These are phyloP conservation scores for Taphrina flavorubra DNA, from an alignment of 1,139 yeast genomes.

Conservation along the genomic window DNA sequence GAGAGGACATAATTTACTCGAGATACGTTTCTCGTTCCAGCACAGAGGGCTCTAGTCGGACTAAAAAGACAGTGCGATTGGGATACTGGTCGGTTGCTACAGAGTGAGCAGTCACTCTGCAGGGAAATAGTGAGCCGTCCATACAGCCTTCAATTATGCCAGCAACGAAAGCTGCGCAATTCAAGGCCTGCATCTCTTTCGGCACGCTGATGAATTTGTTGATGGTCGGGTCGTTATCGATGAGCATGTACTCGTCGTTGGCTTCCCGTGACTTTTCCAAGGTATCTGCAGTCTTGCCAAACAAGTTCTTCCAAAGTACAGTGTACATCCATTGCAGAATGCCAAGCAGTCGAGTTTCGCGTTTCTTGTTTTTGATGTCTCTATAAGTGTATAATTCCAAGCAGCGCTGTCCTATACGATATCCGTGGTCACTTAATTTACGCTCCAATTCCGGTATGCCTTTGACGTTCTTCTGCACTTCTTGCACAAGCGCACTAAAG, in stretches of 20 bases:
- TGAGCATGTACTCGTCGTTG: conserved; percentile 77
- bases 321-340: conserved; percentile 83
- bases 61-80: conserved; percentile 77
- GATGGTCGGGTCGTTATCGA: conserved; percentile 78
- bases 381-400: conserved; percentile 65
- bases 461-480: conserved; percentile 66
- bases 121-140: conserved; percentile 78
- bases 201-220: conserved; percentile 81
- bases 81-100: conserved; percentile 71
- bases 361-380: conserved; percentile 69
- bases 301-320: conserved; percentile 78
- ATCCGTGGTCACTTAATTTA: conserved; percentile 72
- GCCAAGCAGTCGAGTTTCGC: conserved; percentile 77
- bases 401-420: conserved; percentile 67
- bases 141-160: conserved; percentile 91
- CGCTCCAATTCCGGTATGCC: conserved; percentile 80
- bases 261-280: conserved; percentile 85
- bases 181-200: conserved; percentile 75
- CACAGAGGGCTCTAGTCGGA: conserved; percentile 61
- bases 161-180: conserved; percentile 85
- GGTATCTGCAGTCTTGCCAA: conserved; percentile 84
- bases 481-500: conserved; percentile 73
- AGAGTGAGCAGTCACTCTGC: conserved; percentile 85
- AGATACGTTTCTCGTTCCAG: conserved; percentile 47
- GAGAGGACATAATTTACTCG: conserved; percentile 1